Percentiles rank a stretch among this genome's conserved stretches.
Evolutionary conservation across 2,329 filamentous ascomycete species (phyloP).

Genomic region (Stagonosporopsis tanaceti): DNA sequence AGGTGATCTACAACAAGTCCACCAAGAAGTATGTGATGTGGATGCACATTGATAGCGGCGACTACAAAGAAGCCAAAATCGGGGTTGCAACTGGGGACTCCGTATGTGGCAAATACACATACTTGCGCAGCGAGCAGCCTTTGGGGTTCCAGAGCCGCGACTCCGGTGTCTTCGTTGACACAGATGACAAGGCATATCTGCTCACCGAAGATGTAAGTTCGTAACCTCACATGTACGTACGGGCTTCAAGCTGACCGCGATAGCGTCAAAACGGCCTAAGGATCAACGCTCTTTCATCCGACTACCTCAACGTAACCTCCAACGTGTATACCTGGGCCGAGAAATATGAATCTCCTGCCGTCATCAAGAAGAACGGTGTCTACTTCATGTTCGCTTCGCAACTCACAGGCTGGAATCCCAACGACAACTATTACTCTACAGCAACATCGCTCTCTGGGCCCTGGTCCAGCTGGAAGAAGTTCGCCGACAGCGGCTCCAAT

Average conservation of each 20-base stretch:
- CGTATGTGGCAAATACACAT: slow-evolving; percentile 68
- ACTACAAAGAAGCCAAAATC: slow-evolving; percentile 70
- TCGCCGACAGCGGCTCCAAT: slow-evolving; percentile 64
- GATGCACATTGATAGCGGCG: slow-evolving; percentile 70
- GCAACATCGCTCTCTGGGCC: slow-evolving; percentile 65
- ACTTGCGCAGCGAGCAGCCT: slow-evolving; percentile 57
- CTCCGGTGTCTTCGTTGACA: slow-evolving; percentile 68
- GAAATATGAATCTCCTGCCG: slow-evolving; percentile 68
- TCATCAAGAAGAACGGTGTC: slow-evolving; percentile 66
- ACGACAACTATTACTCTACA: slow-evolving; percentile 71
- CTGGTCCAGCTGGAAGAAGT: slow-evolving; percentile 68
- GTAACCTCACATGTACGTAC: not conserved
- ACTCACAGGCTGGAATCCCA: slow-evolving; percentile 61
- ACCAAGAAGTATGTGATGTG: slow-evolving; percentile 73
- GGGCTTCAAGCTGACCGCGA: slow-evolving; percentile 3
- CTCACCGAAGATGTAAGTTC: slow-evolving; percentile 67
- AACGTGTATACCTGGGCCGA: slow-evolving; percentile 63
- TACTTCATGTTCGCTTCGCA: slow-evolving; percentile 72
- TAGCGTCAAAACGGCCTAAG: slow-evolving; percentile 66
- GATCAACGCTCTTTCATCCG: slow-evolving; percentile 63
- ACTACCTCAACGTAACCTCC: slow-evolving; percentile 63
- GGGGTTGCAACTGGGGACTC: slow-evolving; percentile 67
- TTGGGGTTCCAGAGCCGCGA: slow-evolving; percentile 63
- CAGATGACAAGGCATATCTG: slow-evolving; percentile 67
- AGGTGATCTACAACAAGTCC: slow-evolving; percentile 72